These are phyloP conservation scores for Brassica incana DNA, from an alignment of 345 rosid genomes.

Conservation along the genomic window DNA sequence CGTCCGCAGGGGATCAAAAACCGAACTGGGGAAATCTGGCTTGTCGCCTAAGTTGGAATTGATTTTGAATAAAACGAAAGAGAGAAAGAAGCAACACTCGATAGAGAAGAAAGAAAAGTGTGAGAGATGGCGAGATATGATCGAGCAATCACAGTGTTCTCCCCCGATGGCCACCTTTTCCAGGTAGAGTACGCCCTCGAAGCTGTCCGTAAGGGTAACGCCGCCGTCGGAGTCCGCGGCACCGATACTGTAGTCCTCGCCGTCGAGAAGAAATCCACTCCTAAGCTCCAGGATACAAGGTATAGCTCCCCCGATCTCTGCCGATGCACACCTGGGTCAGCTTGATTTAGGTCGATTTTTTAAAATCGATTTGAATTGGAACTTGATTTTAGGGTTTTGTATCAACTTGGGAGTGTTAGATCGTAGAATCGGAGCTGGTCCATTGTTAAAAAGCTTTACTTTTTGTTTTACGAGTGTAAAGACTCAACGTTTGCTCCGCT, in stretches of 20 bases:
- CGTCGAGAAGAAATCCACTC: slow-evolving; percentile 93
- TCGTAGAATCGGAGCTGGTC: slow-evolving; percentile 13
- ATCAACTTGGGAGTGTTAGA: slow-evolving; percentile 9
- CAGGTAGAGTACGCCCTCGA: slow-evolving; percentile 98
- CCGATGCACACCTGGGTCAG: slow-evolving; percentile 14
- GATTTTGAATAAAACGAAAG: slow-evolving; percentile 1
- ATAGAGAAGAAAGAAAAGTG: neutral
- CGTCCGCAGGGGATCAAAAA: slow-evolving; percentile 22
- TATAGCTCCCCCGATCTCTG: slow-evolving; percentile 13
- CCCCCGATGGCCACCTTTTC: slow-evolving; percentile 81
- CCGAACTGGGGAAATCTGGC: neutral
- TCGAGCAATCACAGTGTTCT: slow-evolving; percentile 94
- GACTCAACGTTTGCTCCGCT: neutral
- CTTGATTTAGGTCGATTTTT: neutral
- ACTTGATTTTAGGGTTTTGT: neutral
- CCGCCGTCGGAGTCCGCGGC: slow-evolving; percentile 97
- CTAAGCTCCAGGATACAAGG: slow-evolving; percentile 97
- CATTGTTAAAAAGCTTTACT: neutral
- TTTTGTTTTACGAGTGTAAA: neutral
- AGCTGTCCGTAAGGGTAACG: slow-evolving; percentile 98
- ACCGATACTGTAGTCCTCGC: slow-evolving; percentile 88
- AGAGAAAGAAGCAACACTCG: slow-evolving; percentile 7
- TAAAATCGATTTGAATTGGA: neutral
- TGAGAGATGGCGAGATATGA: slow-evolving; percentile 78
- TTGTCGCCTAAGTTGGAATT: slow-evolving; percentile 36